These are phyloP conservation scores for Chionographis japonica DNA, from an alignment of 106 monocot species.

Conservation along the genomic window DNA sequence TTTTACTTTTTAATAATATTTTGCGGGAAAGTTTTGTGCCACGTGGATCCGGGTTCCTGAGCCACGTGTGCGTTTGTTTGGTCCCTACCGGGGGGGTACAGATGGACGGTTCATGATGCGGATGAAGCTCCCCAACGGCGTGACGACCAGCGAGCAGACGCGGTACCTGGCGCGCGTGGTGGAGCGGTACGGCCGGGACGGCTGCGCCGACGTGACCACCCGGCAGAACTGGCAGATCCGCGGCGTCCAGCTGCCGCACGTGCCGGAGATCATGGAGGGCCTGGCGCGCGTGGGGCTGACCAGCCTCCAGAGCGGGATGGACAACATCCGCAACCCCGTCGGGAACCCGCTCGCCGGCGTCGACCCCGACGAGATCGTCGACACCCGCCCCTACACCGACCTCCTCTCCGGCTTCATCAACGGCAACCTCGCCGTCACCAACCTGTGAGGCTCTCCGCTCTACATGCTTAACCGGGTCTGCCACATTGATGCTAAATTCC, in stretches of 20 bases:
- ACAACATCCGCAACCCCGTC: constrained; percentile 95
- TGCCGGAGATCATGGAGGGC: constrained; percentile 73
- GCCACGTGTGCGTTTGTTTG: too few species aligned
- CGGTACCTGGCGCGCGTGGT: constrained; percentile 75
- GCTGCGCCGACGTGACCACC: constrained; percentile 91
- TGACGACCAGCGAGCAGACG: constrained; percentile 83
- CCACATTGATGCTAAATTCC: too few species aligned
- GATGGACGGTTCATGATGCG: constrained; percentile 99
- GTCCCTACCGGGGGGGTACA: constrained; percentile 19
- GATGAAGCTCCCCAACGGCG: constrained; percentile 90
- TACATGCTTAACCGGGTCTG: too few species aligned
- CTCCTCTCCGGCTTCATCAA: constrained; percentile 69
- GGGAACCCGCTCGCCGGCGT: constrained; percentile 91
- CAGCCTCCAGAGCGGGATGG: constrained; percentile 96
- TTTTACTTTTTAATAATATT: too few species aligned
- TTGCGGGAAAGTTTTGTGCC: too few species aligned
- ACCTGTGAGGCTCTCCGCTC: constrained; percentile 39
- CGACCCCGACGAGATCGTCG: constrained; percentile 86
- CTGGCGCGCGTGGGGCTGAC: constrained; percentile 67
- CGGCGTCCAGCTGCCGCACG: constrained; percentile 72
- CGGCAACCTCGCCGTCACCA: constrained; percentile 57
- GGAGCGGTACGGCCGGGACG: constrained; percentile 61
- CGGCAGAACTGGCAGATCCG: constrained; percentile 98
- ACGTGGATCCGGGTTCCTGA: too few species aligned
- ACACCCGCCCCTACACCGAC: constrained; percentile 73